A percentile compares a stretch with the other conserved stretches of the same genome.
phyloP scores from a whole-genome alignment of 2,329 filamentous ascomycete species.

The Phaeomoniella chlamydospora region DNA sequence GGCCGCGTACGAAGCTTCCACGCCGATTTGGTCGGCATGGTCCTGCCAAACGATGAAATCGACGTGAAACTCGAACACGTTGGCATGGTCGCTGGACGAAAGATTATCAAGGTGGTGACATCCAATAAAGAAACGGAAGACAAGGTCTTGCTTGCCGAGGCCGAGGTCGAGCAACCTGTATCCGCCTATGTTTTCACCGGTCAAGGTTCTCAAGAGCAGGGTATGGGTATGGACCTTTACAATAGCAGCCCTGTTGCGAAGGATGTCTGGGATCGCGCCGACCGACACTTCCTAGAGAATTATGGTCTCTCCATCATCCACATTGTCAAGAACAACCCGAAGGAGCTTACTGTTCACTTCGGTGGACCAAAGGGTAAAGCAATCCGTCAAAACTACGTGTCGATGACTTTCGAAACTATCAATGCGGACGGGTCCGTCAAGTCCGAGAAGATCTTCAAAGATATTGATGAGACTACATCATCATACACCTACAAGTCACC shows the following conservation, averaged over 20 bases:
- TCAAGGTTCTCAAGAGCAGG: conserved; percentile 95
- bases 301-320: conserved; percentile 98
- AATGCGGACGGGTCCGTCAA: conserved; percentile 83
- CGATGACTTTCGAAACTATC: conserved; percentile 99
- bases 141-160: conserved; percentile 87
- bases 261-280: conserved; percentile 94
- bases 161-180: conserved; percentile 93
- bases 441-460: conserved; percentile 99
- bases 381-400: conserved; percentile 98
- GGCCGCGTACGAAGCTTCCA: conserved; percentile 96
- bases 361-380: conserved; percentile 93
- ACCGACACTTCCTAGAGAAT: conserved; percentile 96
- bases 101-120: conserved; percentile 98
- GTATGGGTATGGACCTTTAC: conserved; percentile 99
- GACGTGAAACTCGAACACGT: conserved; percentile 92
- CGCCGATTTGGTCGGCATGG: conserved; percentile 95
- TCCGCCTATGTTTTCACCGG: conserved; percentile 97
- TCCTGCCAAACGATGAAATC: conserved; percentile 88
- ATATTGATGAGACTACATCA: conserved; percentile 79
- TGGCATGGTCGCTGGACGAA: conserved; percentile 94
- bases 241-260: conserved; percentile 83
- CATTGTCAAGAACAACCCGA: conserved; percentile 98
- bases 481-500: conserved; percentile 97
- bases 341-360: conserved; percentile 96
- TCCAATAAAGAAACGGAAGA: conserved; percentile 93